phyloP scores from a whole-genome alignment of 2,329 filamentous ascomycete genomes.

The Aspergillus amoenus region DNA sequence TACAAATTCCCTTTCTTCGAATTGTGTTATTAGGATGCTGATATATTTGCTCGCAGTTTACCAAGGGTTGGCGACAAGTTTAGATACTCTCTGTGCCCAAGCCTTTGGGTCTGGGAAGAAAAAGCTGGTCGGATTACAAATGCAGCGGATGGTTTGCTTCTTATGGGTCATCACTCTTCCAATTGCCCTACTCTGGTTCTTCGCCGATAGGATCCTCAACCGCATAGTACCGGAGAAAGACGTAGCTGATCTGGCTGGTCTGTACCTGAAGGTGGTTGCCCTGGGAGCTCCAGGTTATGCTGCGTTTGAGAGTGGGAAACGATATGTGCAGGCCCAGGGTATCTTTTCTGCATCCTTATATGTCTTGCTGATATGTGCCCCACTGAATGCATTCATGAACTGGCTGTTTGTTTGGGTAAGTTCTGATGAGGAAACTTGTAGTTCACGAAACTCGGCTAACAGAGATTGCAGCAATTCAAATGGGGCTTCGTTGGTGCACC shows the following conservation, averaged over 20 bases:
- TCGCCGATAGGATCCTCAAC: conserved; percentile 64
- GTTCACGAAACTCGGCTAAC: neutral
- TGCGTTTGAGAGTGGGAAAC: conserved; percentile 75
- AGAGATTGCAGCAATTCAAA: conserved; percentile 44
- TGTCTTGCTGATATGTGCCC: conserved; percentile 77
- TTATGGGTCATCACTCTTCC: conserved; percentile 71
- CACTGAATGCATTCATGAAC: conserved; percentile 77
- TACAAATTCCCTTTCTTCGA: neutral
- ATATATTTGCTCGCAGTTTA: conserved; percentile 53
- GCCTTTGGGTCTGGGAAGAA: conserved; percentile 90
- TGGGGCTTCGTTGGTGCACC: conserved; percentile 78
- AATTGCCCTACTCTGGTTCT: conserved; percentile 70
- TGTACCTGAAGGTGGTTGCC: conserved; percentile 70
- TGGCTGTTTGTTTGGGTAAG: conserved; percentile 74
- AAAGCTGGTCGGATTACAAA: conserved; percentile 80
- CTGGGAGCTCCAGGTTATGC: conserved; percentile 73
- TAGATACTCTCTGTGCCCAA: conserved; percentile 91
- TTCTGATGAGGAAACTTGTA: neutral
- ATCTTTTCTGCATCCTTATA: conserved; percentile 82
- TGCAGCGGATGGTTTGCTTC: conserved; percentile 79
- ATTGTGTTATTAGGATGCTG: neutral
- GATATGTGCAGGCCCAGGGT: conserved; percentile 84
- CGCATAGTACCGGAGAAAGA: conserved; percentile 69
- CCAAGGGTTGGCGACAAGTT: conserved; percentile 81
- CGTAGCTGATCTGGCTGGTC: conserved; percentile 69